phyloP scores from a whole-genome alignment of 1,139 yeast species.

The Saccharomyces pastorianus region DNA sequence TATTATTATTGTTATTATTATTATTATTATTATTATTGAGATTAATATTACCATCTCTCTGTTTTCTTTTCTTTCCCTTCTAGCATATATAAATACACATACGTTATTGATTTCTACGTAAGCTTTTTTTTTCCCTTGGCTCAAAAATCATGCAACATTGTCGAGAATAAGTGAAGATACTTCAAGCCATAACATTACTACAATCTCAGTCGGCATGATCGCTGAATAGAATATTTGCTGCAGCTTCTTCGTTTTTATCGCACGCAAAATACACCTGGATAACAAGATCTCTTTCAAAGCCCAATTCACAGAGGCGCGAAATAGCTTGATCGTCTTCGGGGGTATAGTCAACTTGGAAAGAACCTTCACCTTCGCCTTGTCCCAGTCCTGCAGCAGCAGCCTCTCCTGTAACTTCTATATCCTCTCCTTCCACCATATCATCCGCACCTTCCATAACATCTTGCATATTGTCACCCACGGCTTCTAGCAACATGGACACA shows the following conservation, averaged over 20 bases:
- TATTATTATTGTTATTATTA: background rate
- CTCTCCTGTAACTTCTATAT: conserved; percentile 6
- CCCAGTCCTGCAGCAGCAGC: conserved; percentile 5
- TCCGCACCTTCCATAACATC: conserved; percentile 20
- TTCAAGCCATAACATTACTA: background rate
- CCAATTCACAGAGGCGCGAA: conserved; percentile 79
- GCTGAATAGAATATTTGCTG: conserved; percentile 75
- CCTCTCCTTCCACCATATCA: conserved; percentile 4
- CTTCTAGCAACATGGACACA: conserved; percentile 60
- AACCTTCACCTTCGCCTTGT: conserved; percentile 26
- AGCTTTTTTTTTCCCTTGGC: background rate
- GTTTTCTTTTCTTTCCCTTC: background rate
- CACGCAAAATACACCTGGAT: conserved; percentile 96
- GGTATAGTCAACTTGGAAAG: conserved; percentile 39
- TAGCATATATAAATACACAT: background rate
- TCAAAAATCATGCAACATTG: background rate
- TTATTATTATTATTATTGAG: background rate
- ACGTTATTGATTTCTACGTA: background rate
- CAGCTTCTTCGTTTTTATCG: conserved; percentile 93
- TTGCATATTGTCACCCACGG: conserved; percentile 39
- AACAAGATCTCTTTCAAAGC: conserved; percentile 80
- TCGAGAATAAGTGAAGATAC: background rate
- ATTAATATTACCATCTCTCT: background rate
- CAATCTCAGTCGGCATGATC: conserved; percentile 29
- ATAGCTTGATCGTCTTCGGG: conserved; percentile 86